Evolutionary conservation across 2,329 filamentous ascomycete genomes (phyloP).

Genomic region (Fusarium sp.): DNA sequence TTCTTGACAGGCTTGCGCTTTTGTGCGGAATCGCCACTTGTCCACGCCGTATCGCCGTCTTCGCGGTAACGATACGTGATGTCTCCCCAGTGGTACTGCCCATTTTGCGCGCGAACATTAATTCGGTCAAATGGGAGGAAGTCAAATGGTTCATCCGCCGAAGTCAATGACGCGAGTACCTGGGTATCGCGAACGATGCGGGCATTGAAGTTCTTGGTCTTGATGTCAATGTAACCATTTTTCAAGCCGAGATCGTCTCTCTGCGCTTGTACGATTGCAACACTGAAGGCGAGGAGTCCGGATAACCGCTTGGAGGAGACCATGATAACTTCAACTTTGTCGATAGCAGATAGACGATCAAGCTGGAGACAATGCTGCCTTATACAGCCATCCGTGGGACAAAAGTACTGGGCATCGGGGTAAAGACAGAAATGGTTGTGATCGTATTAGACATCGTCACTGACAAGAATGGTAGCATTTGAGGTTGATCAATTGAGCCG

Average conservation of each 20-base stretch:
- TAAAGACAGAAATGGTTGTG: not conserved
- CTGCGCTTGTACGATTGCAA: not conserved
- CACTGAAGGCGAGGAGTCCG: not conserved
- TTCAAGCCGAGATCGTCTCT: slow-evolving; percentile 51
- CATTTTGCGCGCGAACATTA: slow-evolving; percentile 58
- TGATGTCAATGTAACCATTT: slow-evolving; percentile 55
- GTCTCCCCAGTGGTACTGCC: slow-evolving; percentile 70
- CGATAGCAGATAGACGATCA: too few species aligned
- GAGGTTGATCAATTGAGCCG: not conserved
- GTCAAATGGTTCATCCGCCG: slow-evolving; percentile 59
- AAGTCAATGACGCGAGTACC: slow-evolving; percentile 60
- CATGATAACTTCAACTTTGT: not conserved
- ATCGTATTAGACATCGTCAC: not conserved
- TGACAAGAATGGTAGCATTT: not conserved
- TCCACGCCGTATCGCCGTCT: slow-evolving; percentile 56
- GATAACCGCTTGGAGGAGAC: not conserved
- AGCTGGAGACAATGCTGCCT: not conserved
- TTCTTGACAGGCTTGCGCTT: slow-evolving; percentile 50
- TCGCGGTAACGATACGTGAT: slow-evolving; percentile 66
- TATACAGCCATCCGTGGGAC: not conserved
- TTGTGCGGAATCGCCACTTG: slow-evolving; percentile 58
- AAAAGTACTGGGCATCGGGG: not conserved
- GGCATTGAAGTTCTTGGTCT: slow-evolving; percentile 56
- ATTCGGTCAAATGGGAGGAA: slow-evolving; percentile 67
- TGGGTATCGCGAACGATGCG: slow-evolving; percentile 59